Evolutionary conservation across 345 rosid species (phyloP), one percentile per base, ranked within the genome.

Genomic region (Geranium rotundifolium): DNA sequence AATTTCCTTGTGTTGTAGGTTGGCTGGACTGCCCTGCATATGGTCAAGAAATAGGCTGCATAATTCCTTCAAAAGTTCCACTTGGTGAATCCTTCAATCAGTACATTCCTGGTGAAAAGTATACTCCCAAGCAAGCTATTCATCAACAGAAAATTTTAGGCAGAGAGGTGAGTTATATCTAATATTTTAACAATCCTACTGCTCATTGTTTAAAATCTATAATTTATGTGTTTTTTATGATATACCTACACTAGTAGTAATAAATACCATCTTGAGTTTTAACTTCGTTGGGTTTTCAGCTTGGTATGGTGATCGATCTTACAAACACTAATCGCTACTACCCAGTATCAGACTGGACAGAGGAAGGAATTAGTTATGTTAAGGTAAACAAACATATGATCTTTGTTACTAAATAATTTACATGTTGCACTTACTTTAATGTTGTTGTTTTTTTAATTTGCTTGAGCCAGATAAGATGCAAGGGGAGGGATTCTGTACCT

Each of bases 241-340:
- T 46, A 46, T 46, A 46, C 52, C 52, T 46, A 12, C 27, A 14
- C 15, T 46, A 34, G 10, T 34, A 34, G 41, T 46, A 46, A 46
- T 14, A 10, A 46, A 46, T 46, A 46, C 8, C 52, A 12, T 46
- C 52, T 46, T 46, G 52, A 46, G 52, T 46, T 9, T 46, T 64
- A 15, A 46, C 52, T 46, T 46, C 16, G 0, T 46, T 46, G 52
- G 16, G 3, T 7, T 46, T 46, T 46, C 52, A 46, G 99, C 87
- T 95, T 74, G 99, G 96, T 71, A 76, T 95, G 67, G 99, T 95
- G 75, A 90, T 95, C 67, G 99, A 95, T 84, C 79, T 95, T 80
- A 95, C 99, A 57, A 95, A 95, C 80, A 90, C 99, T 55, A 73
- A 76, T 30, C 95, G 95, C 50, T 90, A 95, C 81, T 95, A 95